Percentiles rank a stretch among this genome's conserved stretches.
Evolutionary conservation across 208 protist genomes (phyloP).

Genomic region (Porcisia deanei): DNA sequence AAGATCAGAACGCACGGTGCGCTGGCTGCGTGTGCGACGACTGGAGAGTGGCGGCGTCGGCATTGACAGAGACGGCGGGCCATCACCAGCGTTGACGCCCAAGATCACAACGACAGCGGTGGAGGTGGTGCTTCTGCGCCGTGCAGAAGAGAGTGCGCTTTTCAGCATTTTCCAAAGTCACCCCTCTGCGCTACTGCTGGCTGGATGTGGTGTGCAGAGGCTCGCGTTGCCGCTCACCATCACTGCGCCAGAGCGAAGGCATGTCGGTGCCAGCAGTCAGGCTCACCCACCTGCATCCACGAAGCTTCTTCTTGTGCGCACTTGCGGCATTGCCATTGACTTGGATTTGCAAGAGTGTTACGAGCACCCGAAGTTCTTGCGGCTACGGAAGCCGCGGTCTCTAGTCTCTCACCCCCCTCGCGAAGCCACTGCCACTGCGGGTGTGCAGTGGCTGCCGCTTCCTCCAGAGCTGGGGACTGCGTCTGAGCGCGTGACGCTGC

Average conservation of each 20-base stretch:
- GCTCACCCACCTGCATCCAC: not conserved
- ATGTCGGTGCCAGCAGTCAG: not conserved
- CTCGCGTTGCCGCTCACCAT: conserved; percentile 37
- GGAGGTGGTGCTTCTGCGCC: conserved; percentile 37
- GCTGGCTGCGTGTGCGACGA: conserved; percentile 22
- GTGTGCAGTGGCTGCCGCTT: conserved; percentile 13
- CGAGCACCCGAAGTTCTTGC: conserved; percentile 17
- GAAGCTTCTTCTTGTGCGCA: conserved; percentile 42
- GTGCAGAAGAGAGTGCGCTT: conserved; percentile 65
- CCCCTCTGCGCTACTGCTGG: conserved; percentile 35
- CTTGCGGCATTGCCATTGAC: conserved; percentile 40
- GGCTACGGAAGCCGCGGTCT: conserved; percentile 8
- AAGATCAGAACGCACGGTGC: conserved; percentile 15
- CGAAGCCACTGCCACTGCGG: not conserved
- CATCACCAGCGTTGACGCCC: not conserved
- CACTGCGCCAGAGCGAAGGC: conserved; percentile 3
- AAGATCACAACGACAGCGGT: conserved; percentile 5
- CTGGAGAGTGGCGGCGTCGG: not conserved
- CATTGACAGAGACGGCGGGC: not conserved
- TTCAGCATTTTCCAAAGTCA: conserved; percentile 69
- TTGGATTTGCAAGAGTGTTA: conserved; percentile 64
- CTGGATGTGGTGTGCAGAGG: conserved; percentile 57
- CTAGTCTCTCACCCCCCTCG: conserved; percentile 1
- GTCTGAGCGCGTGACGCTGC: conserved; percentile 30
- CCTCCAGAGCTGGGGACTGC: conserved; percentile 32